Conservation (phyloP, 495 filamentous ascomycete species). For the Neurospora pannonica region DNA sequence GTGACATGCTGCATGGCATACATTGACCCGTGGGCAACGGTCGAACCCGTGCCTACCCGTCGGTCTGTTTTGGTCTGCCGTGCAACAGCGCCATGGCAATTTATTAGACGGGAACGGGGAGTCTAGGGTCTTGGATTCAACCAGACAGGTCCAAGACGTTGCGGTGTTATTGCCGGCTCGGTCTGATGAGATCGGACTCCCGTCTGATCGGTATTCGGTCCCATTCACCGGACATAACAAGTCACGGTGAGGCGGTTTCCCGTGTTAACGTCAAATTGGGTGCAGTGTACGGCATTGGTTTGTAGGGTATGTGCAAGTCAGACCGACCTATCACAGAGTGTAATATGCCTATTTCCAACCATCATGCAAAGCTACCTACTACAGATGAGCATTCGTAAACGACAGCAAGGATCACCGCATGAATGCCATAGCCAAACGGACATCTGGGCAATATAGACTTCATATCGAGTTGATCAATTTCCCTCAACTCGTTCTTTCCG, state of each 20-base stretch:
- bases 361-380: neutral
- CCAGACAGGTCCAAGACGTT: neutral
- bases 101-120: neutral
- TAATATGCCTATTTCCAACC: neutral
- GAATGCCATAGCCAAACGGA: neutral
- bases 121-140: neutral
- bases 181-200: neutral
- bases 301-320: neutral
- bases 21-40: neutral
- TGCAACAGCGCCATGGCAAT: neutral
- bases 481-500: constrained; percentile 1
- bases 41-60: neutral
- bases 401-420: neutral
- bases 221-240: neutral
- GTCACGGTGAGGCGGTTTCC: neutral
- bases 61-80: neutral
- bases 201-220: neutral
- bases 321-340: neutral
- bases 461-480: neutral
- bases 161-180: neutral
- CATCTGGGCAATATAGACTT: neutral
- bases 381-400: neutral
- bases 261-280: neutral
- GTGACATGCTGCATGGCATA: neutral
- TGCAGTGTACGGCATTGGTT: neutral